Base-by-base conservation (phyloP, 495 filamentous ascomycete genomes). In the Astrocystis sublimbata region DNA sequence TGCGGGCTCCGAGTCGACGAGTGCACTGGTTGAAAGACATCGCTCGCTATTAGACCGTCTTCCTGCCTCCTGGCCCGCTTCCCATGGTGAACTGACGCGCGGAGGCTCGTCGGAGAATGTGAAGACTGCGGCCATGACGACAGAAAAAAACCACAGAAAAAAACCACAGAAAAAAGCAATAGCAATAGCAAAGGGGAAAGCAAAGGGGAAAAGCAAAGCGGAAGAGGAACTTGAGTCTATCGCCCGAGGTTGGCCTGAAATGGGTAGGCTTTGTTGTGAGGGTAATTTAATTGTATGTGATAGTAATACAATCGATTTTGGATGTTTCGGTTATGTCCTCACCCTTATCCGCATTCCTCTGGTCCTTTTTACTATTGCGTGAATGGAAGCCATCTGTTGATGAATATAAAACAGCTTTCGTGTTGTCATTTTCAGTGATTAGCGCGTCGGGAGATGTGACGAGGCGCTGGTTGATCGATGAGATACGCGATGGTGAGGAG, bases 111-210 rank as follows among this genome's bases (percentile, higher is more conserved):
- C 87, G 58, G 97, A 92, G 70, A 89, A 98, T 0, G 93, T 97
- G 75, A 98, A 98, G 60, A 98, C 91, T 13, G 92, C 96, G 36
- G 92, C 91, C 94, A 98, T 98, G 47, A n/a, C 61, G n/a, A n/a
- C n/a, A n/a, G n/a, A n/a, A n/a, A n/a, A n/a, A n/a, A n/a, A n/a
- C n/a, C n/a, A n/a, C n/a, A n/a, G n/a, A n/a, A n/a, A n/a, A n/a
- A n/a, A n/a, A n/a, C n/a, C n/a, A n/a, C n/a, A n/a, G n/a, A n/a
- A n/a, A n/a, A n/a, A n/a, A n/a, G n/a, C n/a, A n/a, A n/a, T n/a
- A n/a, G n/a, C n/a, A n/a, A n/a, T n/a, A n/a, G n/a, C n/a, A n/a
- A n/a, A n/a, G n/a, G n/a, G n/a, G n/a, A n/a, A n/a, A n/a, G n/a
- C n/a, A n/a, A n/a, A n/a, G n/a, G n/a, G n/a, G n/a, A n/a, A n/a